Evolutionary conservation across 2,329 filamentous ascomycete species (phyloP), one percentile per base, ranked within the genome.

Genomic region (Alternaria ventricosa): DNA sequence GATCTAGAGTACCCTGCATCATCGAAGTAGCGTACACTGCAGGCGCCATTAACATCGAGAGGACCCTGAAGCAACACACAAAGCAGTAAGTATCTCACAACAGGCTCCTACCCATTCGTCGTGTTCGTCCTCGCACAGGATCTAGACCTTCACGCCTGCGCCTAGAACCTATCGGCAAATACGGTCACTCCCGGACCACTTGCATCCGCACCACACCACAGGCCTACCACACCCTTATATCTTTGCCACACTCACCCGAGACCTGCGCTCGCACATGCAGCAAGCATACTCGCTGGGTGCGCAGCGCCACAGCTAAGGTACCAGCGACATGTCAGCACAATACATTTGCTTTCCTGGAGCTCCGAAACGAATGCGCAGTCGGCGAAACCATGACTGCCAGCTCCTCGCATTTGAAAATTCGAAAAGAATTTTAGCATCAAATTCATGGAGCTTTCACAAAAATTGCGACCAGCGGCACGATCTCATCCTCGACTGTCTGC

Each of bases 121-220:
- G 28, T 51, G 15, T 27, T 47, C 33, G 41, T 36, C 18, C 36
- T 22, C 23, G 11, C 47, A 28, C 18, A 41, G 9, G 36, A 41
- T 41, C 36, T 41, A 41, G 27, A 6, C 28, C 23, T 28, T n/a
- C 33, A 50, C n/a, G 15, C 25, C 41, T 47, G 28, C 36, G 50
- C 55, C 51, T 41, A 23, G 61, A 55, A n/a, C 55, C 41, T 43
- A 10, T 64, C 49, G 57, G 54, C 57, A 61, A 30, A 36, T 55
- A 20, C 12, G 22, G 13, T 12, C 22, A 53, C 23, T 58, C 55
- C 54, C 43, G 36, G 33, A 54, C 47, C 57, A 15, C 18, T 10
- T 45, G 44, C 30, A 25, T 27, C 36, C 44, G 58, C 57, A 55
- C 47, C n/a, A 61, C 58, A 12, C 41, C 12, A 4, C 28, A 5